Conservation (phyloP, 805 yeast genomes). For the Candida suzukii region DNA sequence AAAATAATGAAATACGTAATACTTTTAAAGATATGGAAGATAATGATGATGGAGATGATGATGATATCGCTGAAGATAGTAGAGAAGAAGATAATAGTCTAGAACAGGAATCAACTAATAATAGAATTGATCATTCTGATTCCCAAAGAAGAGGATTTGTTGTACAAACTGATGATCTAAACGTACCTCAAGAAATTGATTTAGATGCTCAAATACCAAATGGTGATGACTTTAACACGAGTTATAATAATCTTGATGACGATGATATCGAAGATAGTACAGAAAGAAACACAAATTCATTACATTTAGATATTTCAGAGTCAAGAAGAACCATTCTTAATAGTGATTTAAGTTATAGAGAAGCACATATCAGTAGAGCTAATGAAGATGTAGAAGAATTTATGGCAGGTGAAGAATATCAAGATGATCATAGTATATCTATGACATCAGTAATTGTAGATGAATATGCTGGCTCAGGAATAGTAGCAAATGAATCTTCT, state of each 20-base stretch:
- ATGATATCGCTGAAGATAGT: background rate
- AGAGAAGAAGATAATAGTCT: background rate
- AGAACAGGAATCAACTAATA: no score
- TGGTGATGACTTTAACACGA: conserved; percentile 30
- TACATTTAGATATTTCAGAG: conserved; percentile 2
- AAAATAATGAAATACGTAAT: conserved; percentile 8
- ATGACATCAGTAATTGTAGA: conserved; percentile 8
- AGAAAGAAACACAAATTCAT: no score
- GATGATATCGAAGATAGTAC: conserved; percentile 18
- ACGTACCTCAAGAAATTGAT: conserved; percentile 20
- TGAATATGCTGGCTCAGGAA: background rate
- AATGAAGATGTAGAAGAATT: conserved; percentile 17
- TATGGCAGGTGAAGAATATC: conserved; percentile 32
- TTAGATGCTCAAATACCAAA: conserved; percentile 41
- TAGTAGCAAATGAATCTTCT: conserved; percentile 2
- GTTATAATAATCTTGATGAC: conserved; percentile 22
- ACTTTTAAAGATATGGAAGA: conserved; percentile 7
- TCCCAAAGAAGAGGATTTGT: background rate
- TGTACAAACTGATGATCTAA: background rate
- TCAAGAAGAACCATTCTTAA: background rate
- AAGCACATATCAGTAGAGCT: background rate
- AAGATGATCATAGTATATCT: conserved; percentile 25
- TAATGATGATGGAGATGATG: background rate
- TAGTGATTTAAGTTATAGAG: conserved; percentile 1
- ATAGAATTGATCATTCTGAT: no score